Percentiles rank a stretch among this genome's conserved stretches.
Conservation (phyloP, 2,329 filamentous ascomycete genomes). For the Knoxdaviesia proteae region DNA sequence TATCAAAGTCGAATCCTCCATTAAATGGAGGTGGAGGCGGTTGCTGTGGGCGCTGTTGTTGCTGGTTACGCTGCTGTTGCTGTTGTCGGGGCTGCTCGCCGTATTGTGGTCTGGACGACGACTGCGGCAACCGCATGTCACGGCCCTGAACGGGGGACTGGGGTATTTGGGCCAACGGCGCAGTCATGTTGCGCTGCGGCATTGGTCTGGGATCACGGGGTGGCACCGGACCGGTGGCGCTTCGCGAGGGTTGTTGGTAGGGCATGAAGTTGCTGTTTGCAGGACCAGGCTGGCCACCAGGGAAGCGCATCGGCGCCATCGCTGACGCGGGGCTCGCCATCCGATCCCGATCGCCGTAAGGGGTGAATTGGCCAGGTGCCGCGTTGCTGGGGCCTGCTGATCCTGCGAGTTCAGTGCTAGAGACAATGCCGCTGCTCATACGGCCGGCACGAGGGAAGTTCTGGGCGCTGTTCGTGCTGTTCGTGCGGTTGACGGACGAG, state of each 20-base stretch:
- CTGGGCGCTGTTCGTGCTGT: too few species aligned
- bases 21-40: constrained; percentile 8
- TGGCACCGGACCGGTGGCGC: constrained; percentile 17
- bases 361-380: too few species aligned
- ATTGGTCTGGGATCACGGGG: constrained; percentile 14
- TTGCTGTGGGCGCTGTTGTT: constrained; percentile 2
- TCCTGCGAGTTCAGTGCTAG: too few species aligned
- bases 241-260: constrained; percentile 14
- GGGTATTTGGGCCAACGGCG: constrained; percentile 9
- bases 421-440: too few species aligned
- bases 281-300: constrained; percentile 2
- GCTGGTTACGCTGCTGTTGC: not conserved
- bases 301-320: not conserved
- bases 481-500: too few species aligned
- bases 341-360: too few species aligned
- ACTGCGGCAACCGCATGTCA: too few species aligned
- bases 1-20: constrained; percentile 15
- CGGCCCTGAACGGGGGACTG: too few species aligned
- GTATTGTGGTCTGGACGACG: too few species aligned
- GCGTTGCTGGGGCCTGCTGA: too few species aligned
- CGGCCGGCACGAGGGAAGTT: too few species aligned
- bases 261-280: constrained; percentile 8
- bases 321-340: constrained; percentile 13
- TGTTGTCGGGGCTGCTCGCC: not conserved
- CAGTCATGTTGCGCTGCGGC: constrained; percentile 24